Conservation (phyloP, 257 asterid species). For the Ballota nigra region DNA sequence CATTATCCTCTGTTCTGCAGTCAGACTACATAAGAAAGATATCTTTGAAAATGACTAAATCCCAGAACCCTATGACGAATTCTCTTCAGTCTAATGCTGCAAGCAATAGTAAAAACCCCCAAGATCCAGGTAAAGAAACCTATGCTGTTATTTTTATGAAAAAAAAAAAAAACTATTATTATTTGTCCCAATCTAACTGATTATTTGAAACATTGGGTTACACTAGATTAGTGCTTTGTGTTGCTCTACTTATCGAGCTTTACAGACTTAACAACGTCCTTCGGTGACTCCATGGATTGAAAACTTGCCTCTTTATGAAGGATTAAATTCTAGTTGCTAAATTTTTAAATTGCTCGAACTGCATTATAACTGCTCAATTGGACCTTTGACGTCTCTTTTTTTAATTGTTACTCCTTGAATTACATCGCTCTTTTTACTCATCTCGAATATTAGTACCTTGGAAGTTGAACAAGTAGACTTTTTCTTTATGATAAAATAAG, state of each 20-base stretch:
- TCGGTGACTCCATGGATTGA: too few relatives aligned
- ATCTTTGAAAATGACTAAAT: too few relatives aligned
- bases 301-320: background rate
- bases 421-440: background rate
- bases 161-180: too few relatives aligned
- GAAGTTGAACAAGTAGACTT: background rate
- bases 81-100: too few relatives aligned
- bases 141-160: too few relatives aligned
- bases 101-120: too few relatives aligned
- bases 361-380: background rate
- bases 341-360: background rate
- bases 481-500: background rate
- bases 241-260: slow-evolving; percentile 1
- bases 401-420: background rate
- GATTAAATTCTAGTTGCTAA: background rate
- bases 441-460: background rate
- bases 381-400: background rate
- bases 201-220: background rate
- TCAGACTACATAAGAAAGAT: too few relatives aligned
- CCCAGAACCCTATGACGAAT: too few relatives aligned
- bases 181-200: too few relatives aligned
- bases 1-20: too few relatives aligned
- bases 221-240: background rate
- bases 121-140: too few relatives aligned
- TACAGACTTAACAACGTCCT: background rate